A percentile compares a stretch with the other conserved stretches of the same genome.
These are phyloP conservation scores for Penicillium coffeae DNA, from an alignment of 495 filamentous ascomycete species.

Conservation along the genomic window DNA sequence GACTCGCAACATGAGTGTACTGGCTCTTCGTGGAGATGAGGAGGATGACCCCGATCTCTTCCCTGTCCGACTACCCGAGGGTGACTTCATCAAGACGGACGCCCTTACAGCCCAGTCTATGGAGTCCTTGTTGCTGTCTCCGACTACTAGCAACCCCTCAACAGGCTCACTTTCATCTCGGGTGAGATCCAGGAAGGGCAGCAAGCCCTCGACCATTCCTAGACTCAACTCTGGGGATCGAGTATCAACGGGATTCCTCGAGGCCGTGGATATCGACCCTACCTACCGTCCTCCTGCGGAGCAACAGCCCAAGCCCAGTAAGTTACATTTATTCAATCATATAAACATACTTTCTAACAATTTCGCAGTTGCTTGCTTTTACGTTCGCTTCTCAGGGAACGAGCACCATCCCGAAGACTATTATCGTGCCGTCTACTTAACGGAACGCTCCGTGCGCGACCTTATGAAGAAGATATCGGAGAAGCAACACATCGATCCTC, in stretches of 20 bases:
- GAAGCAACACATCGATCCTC: conserved; percentile 75
- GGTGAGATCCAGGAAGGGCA: conserved; percentile 4
- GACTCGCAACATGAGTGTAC: conserved; percentile 76
- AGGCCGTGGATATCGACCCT: conserved; percentile 84
- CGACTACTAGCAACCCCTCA: conserved; percentile 50
- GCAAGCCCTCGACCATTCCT: conserved; percentile 45
- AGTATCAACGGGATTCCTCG: conserved; percentile 69
- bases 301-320: conserved; percentile 62
- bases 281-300: conserved; percentile 79
- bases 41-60: conserved; percentile 85
- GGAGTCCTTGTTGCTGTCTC: conserved; percentile 57
- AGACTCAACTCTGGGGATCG: conserved; percentile 42
- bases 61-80: conserved; percentile 71
- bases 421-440: conserved; percentile 85
- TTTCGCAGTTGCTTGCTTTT: conserved; percentile 76
- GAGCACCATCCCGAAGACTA: conserved; percentile 56
- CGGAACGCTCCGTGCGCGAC: conserved; percentile 66
- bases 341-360: background rate
- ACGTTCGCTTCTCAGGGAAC: conserved; percentile 60
- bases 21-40: conserved; percentile 79
- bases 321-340: conserved; percentile 19
- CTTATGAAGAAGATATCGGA: conserved; percentile 65
- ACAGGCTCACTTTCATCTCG: conserved; percentile 40
- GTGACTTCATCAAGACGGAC: conserved; percentile 56
- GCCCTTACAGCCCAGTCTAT: conserved; percentile 52